Base-by-base conservation (phyloP, 805 yeast species). In the Ogataea minuta region DNA sequence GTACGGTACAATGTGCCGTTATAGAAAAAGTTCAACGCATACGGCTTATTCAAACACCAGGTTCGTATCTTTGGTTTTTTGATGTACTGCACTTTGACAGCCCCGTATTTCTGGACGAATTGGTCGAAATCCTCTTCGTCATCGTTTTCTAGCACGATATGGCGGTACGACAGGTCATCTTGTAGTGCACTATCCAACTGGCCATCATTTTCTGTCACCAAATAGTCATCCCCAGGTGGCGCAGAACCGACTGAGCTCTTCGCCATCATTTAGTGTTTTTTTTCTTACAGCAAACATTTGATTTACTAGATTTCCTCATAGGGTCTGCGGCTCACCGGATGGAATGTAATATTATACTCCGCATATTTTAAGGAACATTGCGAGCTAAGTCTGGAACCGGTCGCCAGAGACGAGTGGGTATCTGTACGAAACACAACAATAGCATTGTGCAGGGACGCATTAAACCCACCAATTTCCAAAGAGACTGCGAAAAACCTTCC, bases 11-110 rank as follows among this genome's bases (percentile, higher is more conserved):
- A 58, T 4, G 65, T 68, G 0, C 82, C 83, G 37, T 77, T 70
- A 44, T 75, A 67, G 62, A 78, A 79, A 53, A 74, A 79, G 49
- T 80, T 78, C 46, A 80, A 60, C 0, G 84, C 84, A 51, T 73
- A 72, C 0, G 85, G 85, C 28, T 59, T 60, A 4, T 70, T 70
- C 48, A 75, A 66, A 69, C 68, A 58, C 43, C 65, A 56, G 1
- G 59, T 33, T 16, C 34, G 34, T 6, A 38, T 23, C 12, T 35
- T 28, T 1, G 78, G 78, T 16, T 63, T 62, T 27, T 65, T 64
- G 43, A 75, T 74, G 45, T 72, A 74, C 43, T 64, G 60, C 32
- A 74, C 70, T 4, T 70, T 39, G 24, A 76, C 66, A 9, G 66
- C 74, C 6, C 81, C 81, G 49, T 72, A 75, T 39, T 69, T 72